Percentiles rank a stretch among this genome's conserved stretches.
These are phyloP conservation scores for Baorangia bicolor DNA, from an alignment of 768 basidiomycete genomes.

Conservation along the genomic window DNA sequence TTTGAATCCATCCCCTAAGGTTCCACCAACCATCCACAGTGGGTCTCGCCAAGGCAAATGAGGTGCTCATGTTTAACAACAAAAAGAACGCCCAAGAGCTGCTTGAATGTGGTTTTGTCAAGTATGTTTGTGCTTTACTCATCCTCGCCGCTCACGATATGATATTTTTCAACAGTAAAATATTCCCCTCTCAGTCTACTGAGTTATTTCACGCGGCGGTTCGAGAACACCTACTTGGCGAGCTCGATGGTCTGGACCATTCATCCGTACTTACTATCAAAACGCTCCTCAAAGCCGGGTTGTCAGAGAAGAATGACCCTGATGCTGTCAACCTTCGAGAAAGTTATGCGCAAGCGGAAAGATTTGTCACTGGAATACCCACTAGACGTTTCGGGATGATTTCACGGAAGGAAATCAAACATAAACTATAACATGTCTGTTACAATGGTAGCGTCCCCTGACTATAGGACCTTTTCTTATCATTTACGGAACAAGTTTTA, in stretches of 20 bases:
- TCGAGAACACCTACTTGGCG: slow-evolving; percentile 46
- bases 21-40: slow-evolving; percentile 38
- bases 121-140: slow-evolving; percentile 39
- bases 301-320: slow-evolving; percentile 61
- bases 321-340: slow-evolving; percentile 68
- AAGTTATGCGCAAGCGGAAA: slow-evolving; percentile 68
- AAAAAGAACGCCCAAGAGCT: slow-evolving; percentile 62
- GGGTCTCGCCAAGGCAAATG: slow-evolving; percentile 68
- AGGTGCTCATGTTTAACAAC: slow-evolving; percentile 68
- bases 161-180: slow-evolving; percentile 41
- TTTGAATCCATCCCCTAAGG: neutral
- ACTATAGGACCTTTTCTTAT: neutral
- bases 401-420: slow-evolving; percentile 61
- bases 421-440: slow-evolving; percentile 47
- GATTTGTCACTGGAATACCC: slow-evolving; percentile 62
- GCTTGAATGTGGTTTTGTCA: slow-evolving; percentile 59
- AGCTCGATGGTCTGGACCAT: slow-evolving; percentile 58
- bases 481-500: neutral
- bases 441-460: neutral
- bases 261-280: slow-evolving; percentile 53
- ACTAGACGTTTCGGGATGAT: slow-evolving; percentile 51
- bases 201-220: slow-evolving; percentile 56
- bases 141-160: neutral
- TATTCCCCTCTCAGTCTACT: slow-evolving; percentile 53
- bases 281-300: slow-evolving; percentile 50